phyloP scores from a whole-genome alignment of 2,329 filamentous ascomycete species.

The Colletotrichum costaricense region DNA sequence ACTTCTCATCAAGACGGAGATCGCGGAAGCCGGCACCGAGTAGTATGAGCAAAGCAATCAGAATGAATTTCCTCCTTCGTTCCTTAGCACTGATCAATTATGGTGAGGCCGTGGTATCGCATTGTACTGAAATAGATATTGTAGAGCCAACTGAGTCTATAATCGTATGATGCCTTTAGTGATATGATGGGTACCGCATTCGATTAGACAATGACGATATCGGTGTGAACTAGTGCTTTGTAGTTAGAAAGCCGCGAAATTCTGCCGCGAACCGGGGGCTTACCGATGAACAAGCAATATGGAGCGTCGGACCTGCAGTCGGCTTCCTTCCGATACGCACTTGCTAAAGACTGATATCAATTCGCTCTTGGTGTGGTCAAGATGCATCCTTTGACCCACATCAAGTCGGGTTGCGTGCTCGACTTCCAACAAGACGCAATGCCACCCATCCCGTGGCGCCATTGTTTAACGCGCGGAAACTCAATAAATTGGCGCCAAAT shows the following conservation, averaged over 20 bases:
- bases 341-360: neutral
- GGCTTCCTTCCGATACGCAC: neutral
- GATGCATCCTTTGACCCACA: constrained; percentile 10
- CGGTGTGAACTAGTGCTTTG: neutral
- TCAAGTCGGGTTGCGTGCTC: constrained; percentile 25
- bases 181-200: neutral
- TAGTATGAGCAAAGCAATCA: neutral
- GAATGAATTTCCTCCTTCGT: neutral
- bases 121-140: neutral
- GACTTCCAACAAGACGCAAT: constrained; percentile 28
- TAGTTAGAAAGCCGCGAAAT: neutral
- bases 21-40: neutral
- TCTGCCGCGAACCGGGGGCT: neutral
- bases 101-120: no score
- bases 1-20: neutral
- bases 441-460: constrained; percentile 3
- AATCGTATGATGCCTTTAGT: neutral
- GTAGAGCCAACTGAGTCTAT: neutral
- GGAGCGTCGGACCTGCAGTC: neutral
- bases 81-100: no score
- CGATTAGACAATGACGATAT: constrained; percentile 8
- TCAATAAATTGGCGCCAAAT: neutral
- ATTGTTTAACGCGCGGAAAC: neutral
- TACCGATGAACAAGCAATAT: neutral
- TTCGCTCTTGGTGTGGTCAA: neutral